Base-by-base conservation (phyloP, 495 filamentous ascomycete genomes). In the Echria macrotheca region DNA sequence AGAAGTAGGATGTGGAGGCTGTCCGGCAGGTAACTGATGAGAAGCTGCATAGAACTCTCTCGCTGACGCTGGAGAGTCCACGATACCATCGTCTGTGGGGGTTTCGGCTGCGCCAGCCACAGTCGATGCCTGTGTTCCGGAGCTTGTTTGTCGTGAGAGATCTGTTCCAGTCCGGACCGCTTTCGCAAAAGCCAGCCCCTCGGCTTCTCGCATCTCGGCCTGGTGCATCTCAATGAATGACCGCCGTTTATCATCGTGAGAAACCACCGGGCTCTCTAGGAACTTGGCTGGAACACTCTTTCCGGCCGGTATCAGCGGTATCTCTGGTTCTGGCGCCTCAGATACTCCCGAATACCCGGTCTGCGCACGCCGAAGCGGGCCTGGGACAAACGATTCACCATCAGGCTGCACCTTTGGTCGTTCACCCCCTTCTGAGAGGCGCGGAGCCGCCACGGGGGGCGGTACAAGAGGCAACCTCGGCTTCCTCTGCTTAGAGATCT, bases 131-230 rank as follows among this genome's bases (percentile, higher is more conserved):
- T 58, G 1, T 14, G 17, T 21, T 12, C 22, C 17, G 9, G 18
- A n/a, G n/a, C n/a, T n/a, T n/a, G n/a, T n/a, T n/a, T n/a, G n/a
- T n/a, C n/a, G 25, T 52, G 56, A 21, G 53, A 53, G 14, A 52
- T 56, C 57, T 42, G 50, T 67, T 24, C 49, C 63, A 19, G 65
- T 60, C 29, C 73, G 64, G 14, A 69, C 63, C 28, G 70, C 72
- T 21, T 79, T 67, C 11, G 83, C 77, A 52, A 91, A 72, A 11
- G 83, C 84, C 52, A 73, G 72, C 5, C 82, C 86, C 67, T 91
- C 86, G 15, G 85, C 85, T 21, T 76, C 72, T 39, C 83, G 73
- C 80, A 89, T 87, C 64, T 83, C 75, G n/a, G 81, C 81, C 40
- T 75, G 70, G n/a, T 83, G 83, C 1, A 82, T 67, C 36, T 76